These are phyloP conservation scores for Didymella glomerata DNA, from an alignment of 2,329 filamentous ascomycete species.

Conservation along the genomic window DNA sequence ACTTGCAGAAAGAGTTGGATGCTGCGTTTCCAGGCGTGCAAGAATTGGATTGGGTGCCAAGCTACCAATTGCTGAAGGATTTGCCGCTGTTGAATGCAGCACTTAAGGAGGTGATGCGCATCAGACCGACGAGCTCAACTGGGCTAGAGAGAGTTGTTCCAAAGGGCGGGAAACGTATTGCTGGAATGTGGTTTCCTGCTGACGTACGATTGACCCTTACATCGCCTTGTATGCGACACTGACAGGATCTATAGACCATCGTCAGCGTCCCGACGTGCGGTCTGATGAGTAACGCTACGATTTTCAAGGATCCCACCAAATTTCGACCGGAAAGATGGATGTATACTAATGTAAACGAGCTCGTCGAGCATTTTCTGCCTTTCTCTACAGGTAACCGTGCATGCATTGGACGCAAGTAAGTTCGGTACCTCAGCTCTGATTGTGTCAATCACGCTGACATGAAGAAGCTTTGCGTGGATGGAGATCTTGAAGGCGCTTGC, in stretches of 20 bases:
- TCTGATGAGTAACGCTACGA: background rate
- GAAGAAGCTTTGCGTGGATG: background rate
- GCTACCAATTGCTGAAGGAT: background rate
- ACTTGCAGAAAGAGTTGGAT: background rate
- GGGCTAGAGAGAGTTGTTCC: background rate
- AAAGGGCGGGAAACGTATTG: background rate
- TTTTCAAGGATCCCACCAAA: background rate
- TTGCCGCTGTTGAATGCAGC: background rate
- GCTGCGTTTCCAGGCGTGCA: background rate
- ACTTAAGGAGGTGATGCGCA: background rate
- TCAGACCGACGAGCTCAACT: background rate
- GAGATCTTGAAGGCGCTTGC: background rate
- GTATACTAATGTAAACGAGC: background rate
- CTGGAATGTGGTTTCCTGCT: background rate
- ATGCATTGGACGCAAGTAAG: background rate
- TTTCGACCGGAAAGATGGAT: background rate
- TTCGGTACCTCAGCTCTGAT: background rate
- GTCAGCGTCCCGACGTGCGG: background rate
- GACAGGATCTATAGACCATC: background rate
- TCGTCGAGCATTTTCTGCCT: background rate
- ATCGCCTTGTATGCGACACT: too few species aligned
- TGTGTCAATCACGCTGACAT: background rate
- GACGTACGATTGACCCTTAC: background rate
- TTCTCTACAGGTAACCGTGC: background rate
- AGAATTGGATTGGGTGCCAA: background rate